Conservation (phyloP, 2,329 filamentous ascomycete species). For the Colletotrichum sp. region DNA sequence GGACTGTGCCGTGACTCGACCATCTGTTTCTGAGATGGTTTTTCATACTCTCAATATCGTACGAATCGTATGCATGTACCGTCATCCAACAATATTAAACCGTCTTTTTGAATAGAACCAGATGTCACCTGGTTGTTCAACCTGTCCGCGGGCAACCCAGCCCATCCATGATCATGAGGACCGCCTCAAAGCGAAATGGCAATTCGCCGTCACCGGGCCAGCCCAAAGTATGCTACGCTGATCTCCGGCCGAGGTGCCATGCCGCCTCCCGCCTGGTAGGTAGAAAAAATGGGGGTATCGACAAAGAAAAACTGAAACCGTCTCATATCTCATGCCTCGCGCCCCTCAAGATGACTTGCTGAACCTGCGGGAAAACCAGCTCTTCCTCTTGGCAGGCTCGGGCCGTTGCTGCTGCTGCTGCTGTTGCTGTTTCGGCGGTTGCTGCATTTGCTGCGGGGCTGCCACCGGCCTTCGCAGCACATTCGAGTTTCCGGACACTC, state of each 20-base stretch:
- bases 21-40: neutral
- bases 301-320: conserved; percentile 7
- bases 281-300: conserved; percentile 24
- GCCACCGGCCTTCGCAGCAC: conserved; percentile 27
- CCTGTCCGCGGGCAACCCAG: neutral
- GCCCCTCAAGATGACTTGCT: conserved; percentile 58
- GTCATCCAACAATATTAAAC: conserved; percentile 16
- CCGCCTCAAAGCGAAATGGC: neutral
- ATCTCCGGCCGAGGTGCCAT: neutral
- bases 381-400: conserved; percentile 77
- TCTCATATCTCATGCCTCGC: neutral
- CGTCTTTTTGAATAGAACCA: neutral
- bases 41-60: conserved; percentile 1
- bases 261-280: neutral
- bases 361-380: conserved; percentile 86
- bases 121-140: neutral
- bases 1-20: neutral
- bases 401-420: conserved; percentile 30
- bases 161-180: neutral
- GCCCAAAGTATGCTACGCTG: neutral
- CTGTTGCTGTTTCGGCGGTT: neutral
- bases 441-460: conserved; percentile 11
- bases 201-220: neutral
- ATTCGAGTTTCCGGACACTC: neutral
- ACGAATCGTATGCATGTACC: conserved; percentile 24